Conservation (phyloP, 208 protist species). For the Angomonas desouzai region DNA sequence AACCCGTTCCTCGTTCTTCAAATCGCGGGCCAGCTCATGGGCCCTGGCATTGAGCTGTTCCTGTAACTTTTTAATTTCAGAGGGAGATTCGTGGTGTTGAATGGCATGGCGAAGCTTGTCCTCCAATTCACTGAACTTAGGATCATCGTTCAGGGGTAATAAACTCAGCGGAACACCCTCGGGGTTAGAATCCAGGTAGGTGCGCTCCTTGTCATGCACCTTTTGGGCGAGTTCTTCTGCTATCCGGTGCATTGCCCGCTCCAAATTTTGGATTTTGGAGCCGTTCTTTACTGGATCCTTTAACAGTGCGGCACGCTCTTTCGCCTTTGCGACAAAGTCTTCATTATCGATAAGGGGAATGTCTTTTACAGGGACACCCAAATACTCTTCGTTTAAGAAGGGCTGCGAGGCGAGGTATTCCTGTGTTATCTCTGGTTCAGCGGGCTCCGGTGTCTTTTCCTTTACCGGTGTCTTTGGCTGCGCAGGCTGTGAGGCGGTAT, state of each 20-base stretch:
- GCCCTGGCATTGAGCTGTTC: constrained; percentile 35
- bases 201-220: constrained; percentile 43
- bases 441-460: constrained; percentile 6
- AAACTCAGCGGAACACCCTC: constrained; percentile 48
- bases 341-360: constrained; percentile 1
- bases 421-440: constrained; percentile 14
- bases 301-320: not conserved
- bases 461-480: not conserved
- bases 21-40: constrained; percentile 34
- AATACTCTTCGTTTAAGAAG: constrained; percentile 42
- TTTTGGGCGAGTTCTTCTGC: constrained; percentile 23
- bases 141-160: constrained; percentile 50
- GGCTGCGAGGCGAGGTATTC: constrained; percentile 20
- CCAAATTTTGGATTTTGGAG: constrained; percentile 19
- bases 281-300: constrained; percentile 3
- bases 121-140: constrained; percentile 36
- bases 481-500: not conserved
- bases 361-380: constrained; percentile 4
- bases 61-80: constrained; percentile 14
- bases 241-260: constrained; percentile 24
- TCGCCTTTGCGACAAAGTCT: not conserved
- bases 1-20: constrained; percentile 49
- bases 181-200: constrained; percentile 39
- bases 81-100: constrained; percentile 23
- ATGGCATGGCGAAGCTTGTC: constrained; percentile 35